phyloP scores from a whole-genome alignment of 2,329 filamentous ascomycete genomes.

The Ophiostoma montium region DNA sequence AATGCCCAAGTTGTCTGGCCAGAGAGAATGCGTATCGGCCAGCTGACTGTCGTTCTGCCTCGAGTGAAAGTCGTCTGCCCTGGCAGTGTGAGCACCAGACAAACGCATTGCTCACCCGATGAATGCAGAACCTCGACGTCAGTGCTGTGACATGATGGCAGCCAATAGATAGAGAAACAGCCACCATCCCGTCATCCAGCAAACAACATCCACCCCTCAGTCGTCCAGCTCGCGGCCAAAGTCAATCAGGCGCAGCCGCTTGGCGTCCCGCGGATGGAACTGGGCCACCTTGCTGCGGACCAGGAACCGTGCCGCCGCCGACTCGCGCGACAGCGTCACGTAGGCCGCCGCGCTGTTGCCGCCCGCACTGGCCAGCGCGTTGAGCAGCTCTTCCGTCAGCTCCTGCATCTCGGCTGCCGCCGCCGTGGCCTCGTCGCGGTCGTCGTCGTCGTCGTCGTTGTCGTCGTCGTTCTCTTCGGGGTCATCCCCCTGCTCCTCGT shows the following conservation, averaged over 20 bases:
- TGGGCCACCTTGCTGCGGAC: conserved; percentile 51
- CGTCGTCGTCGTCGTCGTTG: conserved; percentile 11
- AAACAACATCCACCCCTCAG: conserved; percentile 17
- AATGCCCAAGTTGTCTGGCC: too few species aligned
- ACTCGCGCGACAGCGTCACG: conserved; percentile 43
- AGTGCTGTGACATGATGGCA: too few species aligned
- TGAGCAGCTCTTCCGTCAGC: conserved; percentile 46
- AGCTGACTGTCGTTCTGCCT: too few species aligned
- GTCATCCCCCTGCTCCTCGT: not conserved
- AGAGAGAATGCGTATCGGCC: too few species aligned
- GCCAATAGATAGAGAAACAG: too few species aligned
- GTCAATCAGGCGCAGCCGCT: conserved; percentile 43
- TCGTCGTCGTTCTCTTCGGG: not conserved
- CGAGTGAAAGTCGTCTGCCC: too few species aligned
- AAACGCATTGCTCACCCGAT: too few species aligned
- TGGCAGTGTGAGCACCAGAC: too few species aligned
- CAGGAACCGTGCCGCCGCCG: conserved; percentile 48
- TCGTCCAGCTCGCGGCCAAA: conserved; percentile 50
- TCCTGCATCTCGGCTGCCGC: conserved; percentile 43
- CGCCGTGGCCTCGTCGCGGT: conserved; percentile 33
- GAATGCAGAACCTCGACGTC: too few species aligned
- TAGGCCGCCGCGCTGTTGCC: conserved; percentile 44
- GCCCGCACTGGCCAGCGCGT: conserved; percentile 38
- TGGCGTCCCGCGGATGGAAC: conserved; percentile 51
- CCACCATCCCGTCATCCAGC: too few species aligned